Conservation (phyloP, 1,139 yeast genomes). For the Scheffersomyces cryptocercus region DNA sequence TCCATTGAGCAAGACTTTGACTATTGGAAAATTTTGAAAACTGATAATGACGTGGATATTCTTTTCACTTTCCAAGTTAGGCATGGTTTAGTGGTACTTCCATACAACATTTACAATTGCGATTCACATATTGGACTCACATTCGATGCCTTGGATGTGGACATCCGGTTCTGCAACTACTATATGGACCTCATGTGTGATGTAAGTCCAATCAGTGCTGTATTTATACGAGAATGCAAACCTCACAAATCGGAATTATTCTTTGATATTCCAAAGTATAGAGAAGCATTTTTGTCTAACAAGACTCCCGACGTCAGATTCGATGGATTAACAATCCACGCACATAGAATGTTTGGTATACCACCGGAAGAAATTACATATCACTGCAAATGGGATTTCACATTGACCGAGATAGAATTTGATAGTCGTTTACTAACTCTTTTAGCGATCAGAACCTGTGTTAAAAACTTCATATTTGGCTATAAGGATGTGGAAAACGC, state of each 20-base stretch:
- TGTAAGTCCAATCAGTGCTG: conserved; percentile 48
- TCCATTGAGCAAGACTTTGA: conserved; percentile 21
- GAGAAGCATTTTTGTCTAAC: conserved; percentile 15
- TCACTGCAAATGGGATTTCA: conserved; percentile 87
- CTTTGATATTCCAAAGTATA: conserved; percentile 29
- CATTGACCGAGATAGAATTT: conserved; percentile 57
- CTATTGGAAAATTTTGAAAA: conserved; percentile 44
- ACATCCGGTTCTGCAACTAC: conserved; percentile 82
- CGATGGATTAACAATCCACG: conserved; percentile 71
- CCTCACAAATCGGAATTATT: conserved; percentile 19
- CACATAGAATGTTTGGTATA: conserved; percentile 89
- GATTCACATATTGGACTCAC: conserved; percentile 62
- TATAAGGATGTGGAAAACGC: conserved; percentile 77
- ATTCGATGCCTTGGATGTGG: conserved; percentile 70
- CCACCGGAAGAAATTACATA: conserved; percentile 90
- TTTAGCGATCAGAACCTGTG: conserved; percentile 44
- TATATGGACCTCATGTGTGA: conserved; percentile 83
- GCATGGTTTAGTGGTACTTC: conserved; percentile 71
- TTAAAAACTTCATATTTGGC: conserved; percentile 57
- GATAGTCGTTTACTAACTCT: conserved; percentile 54
- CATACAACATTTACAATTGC: conserved; percentile 69
- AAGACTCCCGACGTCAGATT: conserved; percentile 48
- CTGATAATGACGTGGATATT: conserved; percentile 77
- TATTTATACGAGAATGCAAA: conserved; percentile 20
- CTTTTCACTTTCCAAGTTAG: conserved; percentile 68